Conservation (phyloP, 257 asterid genomes). For the Avicennia marina region DNA sequence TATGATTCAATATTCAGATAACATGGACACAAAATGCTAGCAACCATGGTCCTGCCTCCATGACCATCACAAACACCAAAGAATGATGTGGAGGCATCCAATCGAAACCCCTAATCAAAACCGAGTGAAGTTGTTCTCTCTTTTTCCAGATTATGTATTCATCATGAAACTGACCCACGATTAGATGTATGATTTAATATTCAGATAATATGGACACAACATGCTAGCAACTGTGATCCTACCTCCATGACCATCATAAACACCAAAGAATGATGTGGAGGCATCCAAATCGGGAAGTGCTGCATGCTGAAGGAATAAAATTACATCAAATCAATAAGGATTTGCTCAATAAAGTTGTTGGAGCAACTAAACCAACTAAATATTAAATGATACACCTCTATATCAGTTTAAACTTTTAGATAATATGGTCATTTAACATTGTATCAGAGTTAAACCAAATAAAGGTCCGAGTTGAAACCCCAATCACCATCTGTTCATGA, state of each 20-base stretch:
- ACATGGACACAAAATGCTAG: neutral
- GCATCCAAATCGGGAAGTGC: constrained; percentile 72
- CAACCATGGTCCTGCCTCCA: constrained; percentile 49
- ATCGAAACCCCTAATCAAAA: no score
- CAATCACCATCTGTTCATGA: no score
- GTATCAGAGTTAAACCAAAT: no score
- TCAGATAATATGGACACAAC: neutral
- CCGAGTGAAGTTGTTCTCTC: neutral
- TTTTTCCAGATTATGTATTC: neutral
- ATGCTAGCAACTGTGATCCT: neutral
- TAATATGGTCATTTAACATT: no score
- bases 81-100: constrained; percentile 80
- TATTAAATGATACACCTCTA: no score
- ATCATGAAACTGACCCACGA: neutral
- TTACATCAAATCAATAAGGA: constrained; percentile 8
- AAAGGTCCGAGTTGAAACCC: no score
- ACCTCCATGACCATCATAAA: constrained; percentile 99
- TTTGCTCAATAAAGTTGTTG: no score
- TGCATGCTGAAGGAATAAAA: constrained; percentile 62
- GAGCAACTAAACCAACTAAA: no score
- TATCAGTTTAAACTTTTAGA: no score
- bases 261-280: constrained; percentile 91
- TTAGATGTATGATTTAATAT: neutral
- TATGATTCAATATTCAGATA: neutral
- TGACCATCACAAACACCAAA: constrained; percentile 99